A percentile compares a stretch with the other conserved stretches of the same genome.
Evolutionary conservation across 805 yeast genomes (phyloP).

Genomic region (Saccharomycopsis vini): DNA sequence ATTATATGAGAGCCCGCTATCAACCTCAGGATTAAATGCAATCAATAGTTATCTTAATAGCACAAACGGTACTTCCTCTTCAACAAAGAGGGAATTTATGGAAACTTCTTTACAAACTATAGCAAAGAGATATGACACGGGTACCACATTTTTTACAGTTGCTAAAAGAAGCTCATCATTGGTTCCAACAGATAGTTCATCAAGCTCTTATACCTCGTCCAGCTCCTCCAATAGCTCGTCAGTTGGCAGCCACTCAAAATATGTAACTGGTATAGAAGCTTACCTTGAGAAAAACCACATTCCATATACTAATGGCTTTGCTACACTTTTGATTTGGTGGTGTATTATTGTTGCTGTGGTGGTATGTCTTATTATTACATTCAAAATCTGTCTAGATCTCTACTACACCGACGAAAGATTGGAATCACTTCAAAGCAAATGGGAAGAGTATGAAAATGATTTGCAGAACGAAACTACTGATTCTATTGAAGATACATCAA

Average conservation of each 20-base stretch:
- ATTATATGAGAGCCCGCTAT: slow-evolving; percentile 12
- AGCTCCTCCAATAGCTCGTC: not conserved
- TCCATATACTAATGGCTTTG: slow-evolving; percentile 26
- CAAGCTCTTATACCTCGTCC: not conserved
- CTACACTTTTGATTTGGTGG: slow-evolving; percentile 27
- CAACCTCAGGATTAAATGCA: not conserved
- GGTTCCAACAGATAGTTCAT: too few species aligned
- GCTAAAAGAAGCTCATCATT: not conserved
- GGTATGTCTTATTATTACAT: slow-evolving; percentile 20
- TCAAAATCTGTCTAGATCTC: slow-evolving; percentile 23
- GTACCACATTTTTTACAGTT: not conserved
- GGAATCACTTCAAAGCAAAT: slow-evolving; percentile 3
- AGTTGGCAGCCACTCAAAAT: slow-evolving; percentile 17
- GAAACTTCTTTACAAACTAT: too few species aligned
- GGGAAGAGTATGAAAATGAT: slow-evolving; percentile 13
- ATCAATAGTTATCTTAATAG: not conserved
- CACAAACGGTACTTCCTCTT: too few species aligned
- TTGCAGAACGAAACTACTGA: not conserved
- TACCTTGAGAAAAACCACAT: slow-evolving; percentile 24
- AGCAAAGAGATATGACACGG: slow-evolving; percentile 1
- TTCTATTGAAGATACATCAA: not conserved
- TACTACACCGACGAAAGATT: slow-evolving; percentile 16
- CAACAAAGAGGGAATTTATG: not conserved
- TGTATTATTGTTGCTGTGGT: slow-evolving; percentile 23
- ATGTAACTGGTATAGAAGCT: slow-evolving; percentile 25